A percentile compares a stretch with the other conserved stretches of the same genome.
phyloP scores from a whole-genome alignment of 2,329 filamentous ascomycete species.

The Penicillium sp. region DNA sequence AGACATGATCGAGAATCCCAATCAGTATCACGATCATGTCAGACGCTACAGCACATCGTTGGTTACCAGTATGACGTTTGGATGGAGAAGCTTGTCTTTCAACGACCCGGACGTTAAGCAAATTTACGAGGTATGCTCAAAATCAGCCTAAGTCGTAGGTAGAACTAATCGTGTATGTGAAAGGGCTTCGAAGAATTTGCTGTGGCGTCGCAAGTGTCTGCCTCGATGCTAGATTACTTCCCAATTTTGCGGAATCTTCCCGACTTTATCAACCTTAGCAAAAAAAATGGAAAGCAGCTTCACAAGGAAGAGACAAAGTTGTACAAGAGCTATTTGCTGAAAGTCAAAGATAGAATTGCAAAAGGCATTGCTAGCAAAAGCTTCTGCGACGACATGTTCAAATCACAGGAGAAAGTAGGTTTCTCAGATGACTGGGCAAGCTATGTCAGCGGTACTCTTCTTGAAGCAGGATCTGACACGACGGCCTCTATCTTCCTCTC shows the following conservation, averaged over 20 bases:
- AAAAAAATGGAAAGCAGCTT: not conserved
- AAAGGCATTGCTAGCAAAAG: not conserved
- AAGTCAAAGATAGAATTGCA: not conserved
- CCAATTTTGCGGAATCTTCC: not conserved
- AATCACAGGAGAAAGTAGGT: not conserved
- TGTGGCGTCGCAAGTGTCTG: not conserved
- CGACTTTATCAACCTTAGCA: not conserved
- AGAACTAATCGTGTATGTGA: too few species aligned
- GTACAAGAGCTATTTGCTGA: not conserved
- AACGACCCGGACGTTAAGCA: not conserved
- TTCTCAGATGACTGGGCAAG: not conserved
- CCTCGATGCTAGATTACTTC: not conserved
- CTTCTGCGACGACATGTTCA: not conserved
- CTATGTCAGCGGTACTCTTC: not conserved
- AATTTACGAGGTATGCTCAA: not conserved
- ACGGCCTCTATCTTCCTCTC: not conserved
- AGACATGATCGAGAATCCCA: not conserved
- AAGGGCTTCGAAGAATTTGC: not conserved
- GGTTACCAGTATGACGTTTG: not conserved
- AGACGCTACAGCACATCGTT: not conserved
- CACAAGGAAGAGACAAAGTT: not conserved
- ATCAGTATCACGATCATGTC: not conserved
- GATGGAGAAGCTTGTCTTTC: not conserved
- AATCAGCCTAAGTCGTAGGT: too few species aligned
- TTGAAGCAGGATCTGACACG: not conserved